Evolutionary conservation across 1,284 basidiomycete species (phyloP), one percentile per base, ranked within the genome.

Genomic region (Rhodotorula sp.): DNA sequence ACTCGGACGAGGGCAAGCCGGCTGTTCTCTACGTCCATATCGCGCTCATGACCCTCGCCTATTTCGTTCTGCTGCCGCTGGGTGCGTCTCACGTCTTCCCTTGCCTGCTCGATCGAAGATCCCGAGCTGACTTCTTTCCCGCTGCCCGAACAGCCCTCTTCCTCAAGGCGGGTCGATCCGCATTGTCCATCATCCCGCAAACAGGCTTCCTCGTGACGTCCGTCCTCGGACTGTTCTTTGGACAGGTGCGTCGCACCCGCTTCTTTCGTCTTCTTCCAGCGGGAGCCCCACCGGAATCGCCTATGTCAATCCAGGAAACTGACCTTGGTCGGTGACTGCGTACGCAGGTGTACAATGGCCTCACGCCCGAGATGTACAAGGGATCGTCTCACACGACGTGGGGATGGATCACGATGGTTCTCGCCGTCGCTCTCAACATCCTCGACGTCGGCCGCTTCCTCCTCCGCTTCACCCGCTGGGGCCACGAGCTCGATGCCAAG

Each of bases 351-450:
- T 76, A 76, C 46, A 83, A 83, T 62, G 90, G 90, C 75, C 79
- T 89, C 64, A 91, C 89, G 1, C 90, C 90, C 1, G 84, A 91
- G 79, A 87, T 91, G 88, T 92, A 82, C 71, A 78, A 88, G 81
- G 85, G 86, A 76, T 82, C 82, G 74, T 83, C 82, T 27, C 91
- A 93, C 77, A 82, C 84, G 4, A 78, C 80, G 20, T 85, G 88
- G 63, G 89, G 89, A 39, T 90, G 87, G 77, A 53, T 86, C 29
- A 80, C 88, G 59, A 79, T 91, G 52, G 74, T 86, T 20, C 76
- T 88, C 48, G 84, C 87, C 17, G 71, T 86, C n/a, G 79, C 79
- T 1, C 80, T 91, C 30, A 87, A 88, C 34, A 79, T 82, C 20
- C 77, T 88, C 67, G 89, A 91, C 44, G 81, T 90, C 22, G 82